Evolutionary conservation across 1,284 basidiomycete genomes (phyloP).

Genomic region (Trichosporon coremiiforme): DNA sequence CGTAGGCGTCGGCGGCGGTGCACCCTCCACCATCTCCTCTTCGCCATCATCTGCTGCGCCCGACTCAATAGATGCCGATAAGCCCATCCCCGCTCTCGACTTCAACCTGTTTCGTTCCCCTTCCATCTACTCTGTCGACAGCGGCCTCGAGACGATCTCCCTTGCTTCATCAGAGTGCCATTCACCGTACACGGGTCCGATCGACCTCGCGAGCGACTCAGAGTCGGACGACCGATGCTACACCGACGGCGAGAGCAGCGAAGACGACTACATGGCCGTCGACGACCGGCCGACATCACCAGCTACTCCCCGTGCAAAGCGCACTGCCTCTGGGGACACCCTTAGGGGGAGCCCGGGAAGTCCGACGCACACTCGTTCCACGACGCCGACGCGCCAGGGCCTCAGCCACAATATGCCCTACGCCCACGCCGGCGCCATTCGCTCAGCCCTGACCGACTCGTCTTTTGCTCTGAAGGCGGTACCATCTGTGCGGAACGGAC

Average conservation of each 20-base stretch:
- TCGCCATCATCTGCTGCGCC: neutral
- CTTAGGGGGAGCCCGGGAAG: neutral
- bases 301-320: slow-evolving; percentile 23
- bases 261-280: slow-evolving; percentile 15
- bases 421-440: slow-evolving; percentile 5
- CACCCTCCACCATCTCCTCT: neutral
- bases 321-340: slow-evolving; percentile 17
- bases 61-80: slow-evolving; percentile 19
- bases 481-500: slow-evolving; percentile 9
- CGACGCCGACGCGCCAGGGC: slow-evolving; percentile 21
- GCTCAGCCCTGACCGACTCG: slow-evolving; percentile 6
- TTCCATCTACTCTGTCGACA: slow-evolving; percentile 47
- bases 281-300: slow-evolving; percentile 20
- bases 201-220: slow-evolving; percentile 10
- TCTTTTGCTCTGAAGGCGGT: slow-evolving; percentile 9
- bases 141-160: slow-evolving; percentile 23
- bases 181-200: neutral
- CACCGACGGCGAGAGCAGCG: slow-evolving; percentile 23
- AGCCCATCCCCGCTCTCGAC: slow-evolving; percentile 45
- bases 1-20: slow-evolving; percentile 14
- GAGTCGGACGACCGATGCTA: slow-evolving; percentile 5
- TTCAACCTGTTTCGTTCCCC: slow-evolving; percentile 50
- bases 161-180: slow-evolving; percentile 17
- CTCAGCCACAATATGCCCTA: slow-evolving; percentile 10
- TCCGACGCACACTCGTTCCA: slow-evolving; percentile 18